Percentiles rank a stretch among this genome's conserved stretches.
Conservation (phyloP, 352 stramenopile species). For the Lagenidium giganteum region DNA sequence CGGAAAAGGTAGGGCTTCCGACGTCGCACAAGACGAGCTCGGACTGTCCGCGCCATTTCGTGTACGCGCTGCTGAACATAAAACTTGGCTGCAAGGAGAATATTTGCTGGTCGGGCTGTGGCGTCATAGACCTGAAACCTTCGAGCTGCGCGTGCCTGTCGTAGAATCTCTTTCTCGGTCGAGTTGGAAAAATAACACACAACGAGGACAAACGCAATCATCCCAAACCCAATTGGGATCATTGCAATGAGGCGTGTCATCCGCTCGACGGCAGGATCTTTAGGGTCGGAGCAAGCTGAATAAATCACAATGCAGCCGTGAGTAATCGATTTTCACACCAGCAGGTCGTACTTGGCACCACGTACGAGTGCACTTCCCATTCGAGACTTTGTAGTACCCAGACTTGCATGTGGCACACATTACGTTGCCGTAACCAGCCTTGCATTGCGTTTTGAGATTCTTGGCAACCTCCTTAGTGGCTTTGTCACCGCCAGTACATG, state of each 20-base stretch:
- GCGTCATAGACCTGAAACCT: constrained; percentile 45
- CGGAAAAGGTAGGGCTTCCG: constrained; percentile 23
- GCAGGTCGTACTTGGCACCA: constrained; percentile 9
- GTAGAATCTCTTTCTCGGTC: constrained; percentile 42
- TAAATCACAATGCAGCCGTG: neutral
- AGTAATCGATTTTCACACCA: no score
- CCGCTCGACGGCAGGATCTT: constrained; percentile 26
- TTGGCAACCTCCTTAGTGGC: neutral
- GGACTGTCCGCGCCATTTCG: constrained; percentile 5
- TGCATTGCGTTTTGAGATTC: constrained; percentile 26
- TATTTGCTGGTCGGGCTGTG: constrained; percentile 5
- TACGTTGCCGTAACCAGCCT: constrained; percentile 37
- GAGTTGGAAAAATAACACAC: constrained; percentile 42
- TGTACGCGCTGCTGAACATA: constrained; percentile 19
- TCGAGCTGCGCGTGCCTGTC: constrained; percentile 41
- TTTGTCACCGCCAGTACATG: constrained; percentile 4
- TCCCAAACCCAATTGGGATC: constrained; percentile 28
- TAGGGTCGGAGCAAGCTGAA: constrained; percentile 32
- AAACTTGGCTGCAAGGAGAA: constrained; percentile 22
- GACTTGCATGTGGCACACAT: constrained; percentile 40
- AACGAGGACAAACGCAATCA: constrained; percentile 28
- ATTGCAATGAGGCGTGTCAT: constrained; percentile 33
- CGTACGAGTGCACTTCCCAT: constrained; percentile 47
- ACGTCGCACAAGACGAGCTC: constrained; percentile 1
- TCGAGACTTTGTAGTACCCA: constrained; percentile 55